Percentiles rank a stretch among this genome's conserved stretches.
Conservation (phyloP, 495 filamentous ascomycete genomes). For the Tuber aestivum region DNA sequence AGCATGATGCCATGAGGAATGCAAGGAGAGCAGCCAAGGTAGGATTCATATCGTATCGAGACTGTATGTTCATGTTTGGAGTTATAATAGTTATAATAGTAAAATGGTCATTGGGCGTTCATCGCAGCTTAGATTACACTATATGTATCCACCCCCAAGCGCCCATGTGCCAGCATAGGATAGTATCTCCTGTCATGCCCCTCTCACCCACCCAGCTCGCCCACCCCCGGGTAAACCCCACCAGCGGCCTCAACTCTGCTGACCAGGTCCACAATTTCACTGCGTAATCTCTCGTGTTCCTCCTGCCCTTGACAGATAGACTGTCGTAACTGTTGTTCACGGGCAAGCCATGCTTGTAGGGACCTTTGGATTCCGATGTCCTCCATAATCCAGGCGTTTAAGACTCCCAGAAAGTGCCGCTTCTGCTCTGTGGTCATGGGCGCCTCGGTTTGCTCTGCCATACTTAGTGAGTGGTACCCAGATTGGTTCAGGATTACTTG, state of each 20-base stretch:
- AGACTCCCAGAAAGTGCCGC: neutral
- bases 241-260: neutral
- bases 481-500: neutral
- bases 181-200: neutral
- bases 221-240: too few relatives aligned
- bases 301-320: neutral
- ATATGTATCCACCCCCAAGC: neutral
- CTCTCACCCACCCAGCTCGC: neutral
- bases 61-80: neutral
- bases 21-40: neutral
- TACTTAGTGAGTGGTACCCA: neutral
- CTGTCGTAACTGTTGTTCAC: neutral
- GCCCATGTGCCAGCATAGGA: too few relatives aligned
- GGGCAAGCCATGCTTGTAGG: too few relatives aligned
- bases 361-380: neutral
- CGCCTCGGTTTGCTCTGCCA: neutral
- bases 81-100: neutral
- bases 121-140: neutral
- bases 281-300: neutral
- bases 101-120: too few relatives aligned
- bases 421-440: neutral
- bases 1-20: neutral
- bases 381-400: neutral
- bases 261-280: neutral
- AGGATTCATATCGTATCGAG: neutral